Percentiles rank a stretch among this genome's conserved stretches.
Evolutionary conservation across 805 yeast genomes (phyloP).

Genomic region (Nakazawaea molendinolei): DNA sequence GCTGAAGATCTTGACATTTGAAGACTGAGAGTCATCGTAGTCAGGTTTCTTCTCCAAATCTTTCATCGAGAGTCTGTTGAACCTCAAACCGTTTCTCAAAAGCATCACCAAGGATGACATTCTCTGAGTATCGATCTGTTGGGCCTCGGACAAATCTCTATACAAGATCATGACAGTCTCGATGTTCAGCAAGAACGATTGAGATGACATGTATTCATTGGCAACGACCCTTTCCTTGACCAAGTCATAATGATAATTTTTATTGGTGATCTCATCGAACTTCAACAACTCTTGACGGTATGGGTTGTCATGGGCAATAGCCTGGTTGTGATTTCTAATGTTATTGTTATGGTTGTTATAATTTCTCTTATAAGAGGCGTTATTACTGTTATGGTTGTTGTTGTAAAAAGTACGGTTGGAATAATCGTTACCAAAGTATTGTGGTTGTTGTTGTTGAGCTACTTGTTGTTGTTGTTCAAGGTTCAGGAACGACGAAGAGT

Average conservation of each 20-base stretch:
- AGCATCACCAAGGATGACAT: conserved; percentile 44
- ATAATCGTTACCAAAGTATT: background rate
- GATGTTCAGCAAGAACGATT: conserved; percentile 46
- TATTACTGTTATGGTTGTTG: conserved; percentile 12
- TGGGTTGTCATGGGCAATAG: conserved; percentile 30
- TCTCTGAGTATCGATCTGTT: conserved; percentile 39
- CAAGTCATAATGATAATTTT: conserved; percentile 28
- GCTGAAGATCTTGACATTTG: conserved; percentile 41
- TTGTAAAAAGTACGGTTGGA: no score
- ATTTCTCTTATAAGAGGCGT: conserved; percentile 13
- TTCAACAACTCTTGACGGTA: conserved; percentile 44
- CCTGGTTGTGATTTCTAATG: conserved; percentile 7
- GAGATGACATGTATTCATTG: conserved; percentile 20
- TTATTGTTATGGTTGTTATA: conserved; percentile 14
- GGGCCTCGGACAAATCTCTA: conserved; percentile 37
- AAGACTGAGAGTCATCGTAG: conserved; percentile 49
- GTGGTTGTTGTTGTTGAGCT: conserved; percentile 12
- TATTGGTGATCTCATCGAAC: conserved; percentile 41
- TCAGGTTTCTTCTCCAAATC: conserved; percentile 54
- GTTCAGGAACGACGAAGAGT: conserved; percentile 9
- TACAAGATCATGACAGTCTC: conserved; percentile 44
- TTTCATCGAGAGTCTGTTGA: conserved; percentile 47
- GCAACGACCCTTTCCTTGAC: conserved; percentile 35
- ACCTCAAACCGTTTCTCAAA: conserved; percentile 48
- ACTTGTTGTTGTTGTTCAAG: conserved; percentile 15